Evolutionary conservation across 2,329 filamentous ascomycete genomes (phyloP), one percentile per base, ranked within the genome.

Genomic region (Colletotrichum sp.): DNA sequence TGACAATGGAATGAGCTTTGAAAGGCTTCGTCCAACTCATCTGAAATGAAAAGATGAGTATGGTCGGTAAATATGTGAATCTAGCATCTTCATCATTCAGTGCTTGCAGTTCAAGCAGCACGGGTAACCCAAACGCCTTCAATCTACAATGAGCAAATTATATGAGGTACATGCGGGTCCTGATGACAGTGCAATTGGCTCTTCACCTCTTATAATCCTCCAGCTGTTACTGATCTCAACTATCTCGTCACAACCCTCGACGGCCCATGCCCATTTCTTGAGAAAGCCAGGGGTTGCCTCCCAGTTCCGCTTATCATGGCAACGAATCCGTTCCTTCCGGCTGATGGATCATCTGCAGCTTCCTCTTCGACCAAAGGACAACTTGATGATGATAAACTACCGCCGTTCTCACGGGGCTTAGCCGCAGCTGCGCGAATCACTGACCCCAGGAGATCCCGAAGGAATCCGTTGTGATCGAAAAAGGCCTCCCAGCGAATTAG

Each of bases 241-340:
- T 26, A 80, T 48, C 24, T 78, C 79, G 5, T 77, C 60, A 34
- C 77, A 81, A 3, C 78, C 79, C 16, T 76, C 74, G 16, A 79
- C 71, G 4, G 56, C 75, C 80, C 79, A 81, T 0, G 65, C 43
- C 78, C 80, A 80, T 34, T 79, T 79, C 6, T 15, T 36, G 13
- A 80, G 52, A 67, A 80, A 81, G 0, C 69, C 75, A 5, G 79
- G 78, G 4, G 78, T 81, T 9, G 75, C 76, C 66, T 81, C 80
- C 80, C 80, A 81, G 12, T 58, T 78, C 18, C 73, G 69, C 26
- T 61, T 76, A 6, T 71, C 60, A 28, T 80, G 74, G 80, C 43
- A 21, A 81, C 77, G 4, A 80, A n/a, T 0, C 79, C 79, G 8
- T 72, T 73, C n/a, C 58, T 55, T n/a, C 73, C 71, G 1, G 48